Conservation (phyloP, 176 grass and related monocot genomes). For the Pharus latifolius region DNA sequence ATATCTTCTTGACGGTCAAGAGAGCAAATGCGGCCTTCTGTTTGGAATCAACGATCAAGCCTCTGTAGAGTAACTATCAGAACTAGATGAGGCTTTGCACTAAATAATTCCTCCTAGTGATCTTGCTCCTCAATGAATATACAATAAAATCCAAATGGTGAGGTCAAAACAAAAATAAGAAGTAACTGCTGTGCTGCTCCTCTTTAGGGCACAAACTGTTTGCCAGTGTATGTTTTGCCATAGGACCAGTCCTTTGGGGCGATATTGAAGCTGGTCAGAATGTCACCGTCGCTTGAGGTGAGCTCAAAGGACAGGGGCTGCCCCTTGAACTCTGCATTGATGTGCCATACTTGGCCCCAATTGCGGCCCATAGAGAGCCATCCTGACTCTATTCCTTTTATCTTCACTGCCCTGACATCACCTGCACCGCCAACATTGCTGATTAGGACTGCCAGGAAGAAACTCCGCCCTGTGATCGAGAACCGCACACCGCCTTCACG, state of each 20-base stretch:
- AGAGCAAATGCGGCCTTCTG: background rate
- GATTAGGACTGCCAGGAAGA: conserved; percentile 74
- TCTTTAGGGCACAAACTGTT: conserved; percentile 84
- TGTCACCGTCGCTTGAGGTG: conserved; percentile 60
- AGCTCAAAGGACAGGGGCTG: conserved; percentile 94
- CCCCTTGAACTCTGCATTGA: conserved; percentile 58
- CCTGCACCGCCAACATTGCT: conserved; percentile 90
- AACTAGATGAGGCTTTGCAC: conserved; percentile 11
- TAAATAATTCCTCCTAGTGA: conserved; percentile 19
- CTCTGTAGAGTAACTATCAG: conserved; percentile 3
- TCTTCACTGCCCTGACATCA: conserved; percentile 69
- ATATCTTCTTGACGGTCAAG: background rate
- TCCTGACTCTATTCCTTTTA: conserved; percentile 71
- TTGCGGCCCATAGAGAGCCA: conserved; percentile 91
- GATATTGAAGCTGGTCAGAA: conserved; percentile 57
- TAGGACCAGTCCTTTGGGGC: conserved; percentile 79
- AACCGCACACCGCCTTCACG: conserved; percentile 75
- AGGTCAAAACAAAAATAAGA: conserved; percentile 34
- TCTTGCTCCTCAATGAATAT: conserved; percentile 29
- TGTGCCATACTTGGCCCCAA: conserved; percentile 97
- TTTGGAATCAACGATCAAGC: conserved; percentile 20
- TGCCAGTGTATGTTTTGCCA: conserved; percentile 72
- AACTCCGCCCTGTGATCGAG: conserved; percentile 43
- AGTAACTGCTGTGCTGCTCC: conserved; percentile 11
- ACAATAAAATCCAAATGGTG: conserved; percentile 24